phyloP scores from a whole-genome alignment of 176 grass and related monocot species.

The Poa annua region DNA sequence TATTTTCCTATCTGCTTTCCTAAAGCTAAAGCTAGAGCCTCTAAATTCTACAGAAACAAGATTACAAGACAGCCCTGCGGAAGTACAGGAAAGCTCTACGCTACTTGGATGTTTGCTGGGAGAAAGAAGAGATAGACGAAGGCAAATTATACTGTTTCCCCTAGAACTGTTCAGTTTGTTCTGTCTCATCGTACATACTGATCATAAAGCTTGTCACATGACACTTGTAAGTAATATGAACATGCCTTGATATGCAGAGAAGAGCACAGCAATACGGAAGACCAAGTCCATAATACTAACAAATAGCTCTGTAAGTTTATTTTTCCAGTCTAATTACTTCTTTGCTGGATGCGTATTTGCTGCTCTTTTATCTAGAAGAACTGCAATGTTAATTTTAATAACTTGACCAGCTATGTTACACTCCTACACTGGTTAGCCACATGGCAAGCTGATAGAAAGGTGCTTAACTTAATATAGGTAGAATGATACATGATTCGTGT shows the following conservation, averaged over 20 bases:
- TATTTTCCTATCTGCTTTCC: conserved; percentile 23
- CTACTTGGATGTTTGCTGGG: conserved; percentile 97
- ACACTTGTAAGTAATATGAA: conserved; percentile 41
- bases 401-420: conserved; percentile 5
- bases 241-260: conserved; percentile 59
- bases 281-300: conserved; percentile 98
- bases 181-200: conserved; percentile 22
- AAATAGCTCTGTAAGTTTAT: conserved; percentile 89
- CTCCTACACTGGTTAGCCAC: not conserved
- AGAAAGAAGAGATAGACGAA: conserved; percentile 99
- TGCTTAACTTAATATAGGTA: conserved; percentile 22
- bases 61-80: conserved; percentile 91
- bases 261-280: conserved; percentile 83
- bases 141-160: conserved; percentile 47
- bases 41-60: conserved; percentile 70
- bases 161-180: conserved; percentile 21
- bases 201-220: conserved; percentile 24
- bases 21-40: conserved; percentile 29
- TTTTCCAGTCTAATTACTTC: not conserved
- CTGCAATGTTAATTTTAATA: conserved; percentile 14
- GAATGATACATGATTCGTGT: not conserved
- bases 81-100: conserved; percentile 96
- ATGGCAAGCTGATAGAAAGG: not conserved
- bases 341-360: conserved; percentile 10
- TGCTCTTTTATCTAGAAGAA: conserved; percentile 21